Base-by-base conservation (phyloP, 192 early-diverging fungal genomes). In the Coemansia sp. region DNA sequence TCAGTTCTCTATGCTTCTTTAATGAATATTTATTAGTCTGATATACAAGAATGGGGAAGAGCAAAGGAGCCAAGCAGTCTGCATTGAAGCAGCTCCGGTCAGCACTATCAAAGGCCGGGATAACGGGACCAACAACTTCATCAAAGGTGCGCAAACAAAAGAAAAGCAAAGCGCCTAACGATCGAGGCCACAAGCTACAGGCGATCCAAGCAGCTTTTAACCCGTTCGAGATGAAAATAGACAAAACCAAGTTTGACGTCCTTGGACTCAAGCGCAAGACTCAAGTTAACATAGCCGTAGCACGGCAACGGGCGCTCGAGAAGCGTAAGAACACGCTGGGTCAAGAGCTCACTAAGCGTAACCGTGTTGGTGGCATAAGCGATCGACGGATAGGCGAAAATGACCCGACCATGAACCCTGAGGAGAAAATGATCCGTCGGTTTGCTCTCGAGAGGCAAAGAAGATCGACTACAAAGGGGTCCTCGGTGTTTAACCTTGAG, bases 321-420 rank as follows among this genome's bases (percentile, higher is more conserved):
- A 91, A 86, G 86, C 88, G 97, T 46, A 91, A 91, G 70, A 86
- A 91, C 56, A 97, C 94, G 3, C 70, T 99, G 33, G 81, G 91
- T 3, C 79, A 87, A 21, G 94, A 96, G 79, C 73, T 93, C 61
- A 71, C 86, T 39, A 86, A 86, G 31, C 87, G 87, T 40, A 83
- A 87, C 62, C 90, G 88, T 49, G 78, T 83, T 21, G 87, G 90
- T 56, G 88, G 89, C 9, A 79, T 99, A 33, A 86, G 96, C 15
- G 97, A 99, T 84, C 84, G 89, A 49, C 91, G 97, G 58, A 94
- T 99, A 77, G 97, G 96, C 68, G 97, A 98, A 71, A 87, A 89
- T 63, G 86, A 97, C 69, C 86, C 90, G 15, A 86, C 74, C 31
- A 77, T 98, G 86, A 91, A 94, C 33, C 83, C 91, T 1, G 97